These are phyloP conservation scores for Wickerhamiella parazyma DNA, from an alignment of 805 yeast species.

Conservation along the genomic window DNA sequence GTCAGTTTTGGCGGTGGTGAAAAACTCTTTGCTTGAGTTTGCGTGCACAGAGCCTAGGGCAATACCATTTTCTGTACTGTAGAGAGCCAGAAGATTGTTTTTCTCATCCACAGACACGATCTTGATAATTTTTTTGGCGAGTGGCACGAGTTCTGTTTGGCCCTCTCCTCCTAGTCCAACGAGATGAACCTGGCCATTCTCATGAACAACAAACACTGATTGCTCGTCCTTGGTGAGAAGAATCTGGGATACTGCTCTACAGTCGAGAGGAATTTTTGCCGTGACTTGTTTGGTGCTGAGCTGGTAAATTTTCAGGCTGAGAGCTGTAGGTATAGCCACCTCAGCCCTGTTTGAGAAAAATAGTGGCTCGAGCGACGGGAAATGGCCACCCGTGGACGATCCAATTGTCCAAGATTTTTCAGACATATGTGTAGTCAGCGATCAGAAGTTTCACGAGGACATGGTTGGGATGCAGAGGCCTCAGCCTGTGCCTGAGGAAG, in stretches of 20 bases:
- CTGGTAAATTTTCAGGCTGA: slow-evolving; percentile 27
- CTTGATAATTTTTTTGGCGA: slow-evolving; percentile 10
- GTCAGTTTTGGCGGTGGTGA: slow-evolving; percentile 15
- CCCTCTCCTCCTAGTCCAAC: slow-evolving; percentile 13
- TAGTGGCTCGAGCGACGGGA: slow-evolving; percentile 26
- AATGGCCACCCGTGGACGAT: slow-evolving; percentile 26
- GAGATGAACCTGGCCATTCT: slow-evolving; percentile 13
- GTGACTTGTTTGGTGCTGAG: slow-evolving; percentile 26
- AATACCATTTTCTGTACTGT: slow-evolving; percentile 11
- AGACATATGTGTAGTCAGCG: slow-evolving; percentile 1
- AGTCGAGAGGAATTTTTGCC: slow-evolving; percentile 24
- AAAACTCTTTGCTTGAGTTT: neutral
- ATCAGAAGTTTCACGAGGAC: too few species aligned
- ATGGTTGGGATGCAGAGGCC: too few species aligned
- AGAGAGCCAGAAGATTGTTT: slow-evolving; percentile 2
- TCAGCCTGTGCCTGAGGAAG: too few species aligned
- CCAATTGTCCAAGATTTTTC: slow-evolving; percentile 21
- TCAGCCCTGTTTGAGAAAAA: slow-evolving; percentile 25
- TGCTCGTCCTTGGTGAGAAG: slow-evolving; percentile 18
- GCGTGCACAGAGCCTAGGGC: slow-evolving; percentile 9
- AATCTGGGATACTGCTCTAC: slow-evolving; percentile 24
- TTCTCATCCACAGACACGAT: slow-evolving; percentile 9
- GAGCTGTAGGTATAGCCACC: slow-evolving; percentile 27
- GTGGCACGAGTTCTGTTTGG: slow-evolving; percentile 5
- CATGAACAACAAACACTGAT: slow-evolving; percentile 21